Percentiles rank a stretch among this genome's conserved stretches.
Evolutionary conservation across 176 grass and related monocot genomes (phyloP).

Genomic region (Carex pumila): DNA sequence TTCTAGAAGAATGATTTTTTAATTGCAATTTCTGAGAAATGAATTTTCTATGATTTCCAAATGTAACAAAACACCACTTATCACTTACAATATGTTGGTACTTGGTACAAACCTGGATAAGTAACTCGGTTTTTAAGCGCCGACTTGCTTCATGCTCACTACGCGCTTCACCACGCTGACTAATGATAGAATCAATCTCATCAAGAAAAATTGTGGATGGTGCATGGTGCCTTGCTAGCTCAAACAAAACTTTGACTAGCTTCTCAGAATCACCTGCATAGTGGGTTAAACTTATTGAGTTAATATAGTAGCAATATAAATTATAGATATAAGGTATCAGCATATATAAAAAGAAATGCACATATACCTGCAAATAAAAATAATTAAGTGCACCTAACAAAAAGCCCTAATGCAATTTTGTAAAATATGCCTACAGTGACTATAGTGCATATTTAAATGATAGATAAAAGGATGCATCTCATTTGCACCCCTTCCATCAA

Average conservation of each 20-base stretch:
- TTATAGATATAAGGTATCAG: neutral
- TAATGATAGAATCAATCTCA: conserved; percentile 96
- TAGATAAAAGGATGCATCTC: neutral
- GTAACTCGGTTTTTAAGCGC: conserved; percentile 85
- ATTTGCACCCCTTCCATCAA: neutral
- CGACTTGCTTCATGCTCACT: conserved; percentile 96
- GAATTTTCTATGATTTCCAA: neutral
- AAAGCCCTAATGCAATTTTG: neutral
- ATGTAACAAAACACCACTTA: neutral
- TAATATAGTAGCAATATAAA: neutral
- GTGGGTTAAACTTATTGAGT: neutral
- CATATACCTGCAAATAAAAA: neutral
- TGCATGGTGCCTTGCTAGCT: conserved; percentile 91
- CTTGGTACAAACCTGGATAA: conserved; percentile 53
- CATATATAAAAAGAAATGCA: neutral
- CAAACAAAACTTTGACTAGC: conserved; percentile 94
- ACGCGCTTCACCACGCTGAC: conserved; percentile 87
- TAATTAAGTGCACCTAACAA: neutral
- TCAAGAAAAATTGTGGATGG: conserved; percentile 99
- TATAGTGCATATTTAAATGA: neutral
- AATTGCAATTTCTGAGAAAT: too few relatives aligned
- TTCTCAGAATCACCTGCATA: conserved; percentile 88
- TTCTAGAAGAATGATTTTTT: neutral
- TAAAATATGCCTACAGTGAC: neutral
- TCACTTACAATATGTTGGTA: neutral